A percentile compares a stretch with the other conserved stretches of the same genome.
Conservation (phyloP, 2,329 filamentous ascomycete genomes). For the Botrytis paeoniae region DNA sequence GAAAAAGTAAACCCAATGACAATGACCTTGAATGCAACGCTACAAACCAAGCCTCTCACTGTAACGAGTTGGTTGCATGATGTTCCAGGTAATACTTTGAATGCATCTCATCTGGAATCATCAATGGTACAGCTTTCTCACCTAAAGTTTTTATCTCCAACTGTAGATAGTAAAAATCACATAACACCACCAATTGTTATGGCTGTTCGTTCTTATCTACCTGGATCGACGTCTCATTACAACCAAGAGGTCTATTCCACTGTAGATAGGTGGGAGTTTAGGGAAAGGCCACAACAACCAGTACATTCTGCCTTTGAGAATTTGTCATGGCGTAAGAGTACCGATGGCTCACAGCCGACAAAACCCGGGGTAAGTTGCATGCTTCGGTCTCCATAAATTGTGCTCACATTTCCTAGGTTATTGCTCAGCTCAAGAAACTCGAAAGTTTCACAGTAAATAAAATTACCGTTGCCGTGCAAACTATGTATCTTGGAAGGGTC, state of each 20-base stretch:
- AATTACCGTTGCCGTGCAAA: conserved; percentile 64
- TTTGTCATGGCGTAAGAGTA: conserved; percentile 61
- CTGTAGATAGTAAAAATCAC: conserved; percentile 50
- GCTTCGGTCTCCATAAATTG: conserved; percentile 14
- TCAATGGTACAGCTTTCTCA: conserved; percentile 66
- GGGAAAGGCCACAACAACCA: conserved; percentile 56
- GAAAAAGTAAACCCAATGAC: conserved; percentile 53
- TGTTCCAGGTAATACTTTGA: conserved; percentile 27
- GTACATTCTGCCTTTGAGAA: conserved; percentile 78
- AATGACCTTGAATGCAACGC: conserved; percentile 49
- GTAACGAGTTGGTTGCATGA: conserved; percentile 51
- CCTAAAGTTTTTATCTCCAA: conserved; percentile 63
- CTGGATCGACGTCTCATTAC: conserved; percentile 52
- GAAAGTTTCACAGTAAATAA: conserved; percentile 69
- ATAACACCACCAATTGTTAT: conserved; percentile 59
- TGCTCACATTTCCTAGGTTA: conserved; percentile 38
- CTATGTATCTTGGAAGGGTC: conserved; percentile 67
- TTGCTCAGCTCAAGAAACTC: conserved; percentile 56
- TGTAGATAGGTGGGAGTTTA: conserved; percentile 78
- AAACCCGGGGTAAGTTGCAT: conserved; percentile 31
- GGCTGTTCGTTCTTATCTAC: conserved; percentile 65
- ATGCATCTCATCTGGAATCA: conserved; percentile 46
- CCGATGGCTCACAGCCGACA: conserved; percentile 20
- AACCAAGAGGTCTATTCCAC: conserved; percentile 67
- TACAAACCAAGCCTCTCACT: conserved; percentile 56